These are phyloP conservation scores for Boletus subcaerulescens DNA, from an alignment of 768 basidiomycete genomes.

Conservation along the genomic window DNA sequence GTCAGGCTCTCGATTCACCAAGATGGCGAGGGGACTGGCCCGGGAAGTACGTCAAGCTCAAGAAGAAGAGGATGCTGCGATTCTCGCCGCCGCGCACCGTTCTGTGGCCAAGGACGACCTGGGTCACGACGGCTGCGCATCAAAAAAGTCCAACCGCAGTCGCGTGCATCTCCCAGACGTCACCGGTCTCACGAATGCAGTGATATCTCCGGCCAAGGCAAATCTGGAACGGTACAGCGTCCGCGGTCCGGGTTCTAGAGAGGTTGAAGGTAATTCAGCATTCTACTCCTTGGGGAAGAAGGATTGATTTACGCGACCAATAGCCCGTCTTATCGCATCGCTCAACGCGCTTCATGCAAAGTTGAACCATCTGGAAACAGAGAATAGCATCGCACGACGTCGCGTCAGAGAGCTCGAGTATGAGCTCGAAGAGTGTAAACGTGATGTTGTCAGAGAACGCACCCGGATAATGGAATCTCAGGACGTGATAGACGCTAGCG, in stretches of 20 bases:
- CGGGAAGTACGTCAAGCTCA: constrained; percentile 52
- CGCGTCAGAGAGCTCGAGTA: constrained; percentile 84
- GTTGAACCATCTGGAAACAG: constrained; percentile 70
- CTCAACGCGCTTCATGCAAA: constrained; percentile 64
- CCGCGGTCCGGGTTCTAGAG: constrained; percentile 46
- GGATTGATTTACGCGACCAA: neutral
- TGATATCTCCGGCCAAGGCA: constrained; percentile 66
- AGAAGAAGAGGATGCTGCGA: constrained; percentile 11
- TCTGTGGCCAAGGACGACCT: constrained; percentile 22
- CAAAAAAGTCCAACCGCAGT: constrained; percentile 30
- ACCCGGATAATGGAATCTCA: constrained; percentile 60
- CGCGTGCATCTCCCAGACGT: constrained; percentile 74
- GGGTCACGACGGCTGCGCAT: constrained; percentile 5
- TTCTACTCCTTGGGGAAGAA: neutral
- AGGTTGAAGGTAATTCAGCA: constrained; percentile 57
- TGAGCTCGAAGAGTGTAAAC: constrained; percentile 81
- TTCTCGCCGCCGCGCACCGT: constrained; percentile 1
- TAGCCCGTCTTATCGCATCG: constrained; percentile 61
- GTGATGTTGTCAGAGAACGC: constrained; percentile 71
- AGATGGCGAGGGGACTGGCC: constrained; percentile 53
- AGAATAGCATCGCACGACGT: constrained; percentile 77
- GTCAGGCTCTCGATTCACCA: constrained; percentile 55
- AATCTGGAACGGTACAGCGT: constrained; percentile 51
- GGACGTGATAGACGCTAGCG: constrained; percentile 30
- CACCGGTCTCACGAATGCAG: constrained; percentile 77